Conservation (phyloP, 148 eudicot species). For the Persicaria tinctoria region DNA sequence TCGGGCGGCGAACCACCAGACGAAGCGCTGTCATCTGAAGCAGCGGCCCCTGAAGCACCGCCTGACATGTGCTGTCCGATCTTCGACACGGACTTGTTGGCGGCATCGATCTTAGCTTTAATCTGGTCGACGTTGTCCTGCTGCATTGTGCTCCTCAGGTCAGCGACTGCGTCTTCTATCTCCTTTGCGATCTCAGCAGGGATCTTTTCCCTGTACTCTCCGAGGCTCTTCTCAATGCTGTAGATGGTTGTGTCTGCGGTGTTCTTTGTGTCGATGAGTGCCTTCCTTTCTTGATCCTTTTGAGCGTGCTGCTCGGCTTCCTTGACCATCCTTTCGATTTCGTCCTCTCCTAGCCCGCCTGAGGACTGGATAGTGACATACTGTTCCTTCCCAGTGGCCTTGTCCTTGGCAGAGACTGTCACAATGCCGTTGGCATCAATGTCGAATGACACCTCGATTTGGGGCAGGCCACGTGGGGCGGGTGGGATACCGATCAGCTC, state of each 20-base stretch:
- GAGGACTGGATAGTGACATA: slow-evolving; percentile 15
- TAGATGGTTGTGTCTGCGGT: slow-evolving; percentile 8
- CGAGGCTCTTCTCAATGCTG: slow-evolving; percentile 10
- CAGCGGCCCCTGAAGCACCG: background rate
- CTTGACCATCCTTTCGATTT: slow-evolving; percentile 9
- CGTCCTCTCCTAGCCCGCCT: slow-evolving; percentile 2
- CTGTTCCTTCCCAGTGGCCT: slow-evolving; percentile 22
- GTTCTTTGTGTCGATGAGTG: slow-evolving; percentile 9
- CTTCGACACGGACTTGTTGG: slow-evolving; percentile 12
- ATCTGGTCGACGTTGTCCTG: background rate
- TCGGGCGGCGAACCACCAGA: slow-evolving; percentile 12
- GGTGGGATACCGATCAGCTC: slow-evolving; percentile 10
- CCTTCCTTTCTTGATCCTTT: slow-evolving; percentile 11
- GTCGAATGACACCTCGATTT: slow-evolving; percentile 13
- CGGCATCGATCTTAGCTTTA: slow-evolving; percentile 6
- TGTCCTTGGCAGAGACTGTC: slow-evolving; percentile 19
- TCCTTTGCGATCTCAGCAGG: slow-evolving; percentile 4
- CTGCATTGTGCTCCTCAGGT: slow-evolving; percentile 7
- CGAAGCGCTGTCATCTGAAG: slow-evolving; percentile 2
- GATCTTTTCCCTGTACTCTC: slow-evolving; percentile 11
- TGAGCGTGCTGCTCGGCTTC: slow-evolving; percentile 13
- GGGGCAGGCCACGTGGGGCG: slow-evolving; percentile 13
- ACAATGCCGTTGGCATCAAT: slow-evolving; percentile 12
- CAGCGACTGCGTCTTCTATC: slow-evolving; percentile 8
- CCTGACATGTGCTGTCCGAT: slow-evolving; percentile 15